Evolutionary conservation across 2,329 filamentous ascomycete genomes (phyloP).

Genomic region (Pseudogymnoascus verrucosus): DNA sequence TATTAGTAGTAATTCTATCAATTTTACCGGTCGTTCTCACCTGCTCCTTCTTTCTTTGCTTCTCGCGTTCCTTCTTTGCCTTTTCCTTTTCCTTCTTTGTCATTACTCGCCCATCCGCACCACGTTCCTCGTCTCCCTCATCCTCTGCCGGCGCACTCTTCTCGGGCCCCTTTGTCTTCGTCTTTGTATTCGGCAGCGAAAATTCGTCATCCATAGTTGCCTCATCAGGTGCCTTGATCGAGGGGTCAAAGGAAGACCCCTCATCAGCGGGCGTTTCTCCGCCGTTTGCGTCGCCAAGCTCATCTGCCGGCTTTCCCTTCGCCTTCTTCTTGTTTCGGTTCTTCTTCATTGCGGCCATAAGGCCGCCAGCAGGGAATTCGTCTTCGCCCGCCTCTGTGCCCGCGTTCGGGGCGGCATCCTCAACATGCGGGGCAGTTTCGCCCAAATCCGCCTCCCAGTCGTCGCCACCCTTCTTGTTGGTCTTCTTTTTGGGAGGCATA

Average conservation of each 20-base stretch:
- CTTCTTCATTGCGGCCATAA: slow-evolving; percentile 75
- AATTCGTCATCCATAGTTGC: slow-evolving; percentile 81
- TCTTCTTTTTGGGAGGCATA: slow-evolving; percentile 96
- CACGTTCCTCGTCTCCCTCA: slow-evolving; percentile 45
- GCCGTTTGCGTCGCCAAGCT: slow-evolving; percentile 54
- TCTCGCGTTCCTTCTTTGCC: slow-evolving; percentile 95
- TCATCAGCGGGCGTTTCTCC: slow-evolving; percentile 45
- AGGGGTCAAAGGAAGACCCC: slow-evolving; percentile 33
- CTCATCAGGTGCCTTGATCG: slow-evolving; percentile 68
- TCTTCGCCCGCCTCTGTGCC: slow-evolving; percentile 26
- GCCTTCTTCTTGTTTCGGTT: slow-evolving; percentile 84
- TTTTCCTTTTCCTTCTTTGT: slow-evolving; percentile 99
- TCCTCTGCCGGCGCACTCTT: slow-evolving; percentile 37
- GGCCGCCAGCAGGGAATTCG: slow-evolving; percentile 47
- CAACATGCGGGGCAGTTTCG: slow-evolving; percentile 54
- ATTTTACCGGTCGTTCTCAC: slow-evolving; percentile 37
- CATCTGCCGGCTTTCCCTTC: slow-evolving; percentile 69
- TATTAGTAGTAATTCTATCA: slow-evolving; percentile 11
- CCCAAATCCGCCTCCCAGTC: slow-evolving; percentile 94
- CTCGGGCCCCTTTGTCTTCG: slow-evolving; percentile 52
- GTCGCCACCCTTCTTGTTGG: slow-evolving; percentile 73
- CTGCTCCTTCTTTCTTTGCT: slow-evolving; percentile 97
- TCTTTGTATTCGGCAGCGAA: slow-evolving; percentile 65
- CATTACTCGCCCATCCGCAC: slow-evolving; percentile 61
- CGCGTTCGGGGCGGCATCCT: slow-evolving; percentile 37